Base-by-base conservation (phyloP, 1,284 basidiomycete genomes). In the Mycosarcoma maydis region DNA sequence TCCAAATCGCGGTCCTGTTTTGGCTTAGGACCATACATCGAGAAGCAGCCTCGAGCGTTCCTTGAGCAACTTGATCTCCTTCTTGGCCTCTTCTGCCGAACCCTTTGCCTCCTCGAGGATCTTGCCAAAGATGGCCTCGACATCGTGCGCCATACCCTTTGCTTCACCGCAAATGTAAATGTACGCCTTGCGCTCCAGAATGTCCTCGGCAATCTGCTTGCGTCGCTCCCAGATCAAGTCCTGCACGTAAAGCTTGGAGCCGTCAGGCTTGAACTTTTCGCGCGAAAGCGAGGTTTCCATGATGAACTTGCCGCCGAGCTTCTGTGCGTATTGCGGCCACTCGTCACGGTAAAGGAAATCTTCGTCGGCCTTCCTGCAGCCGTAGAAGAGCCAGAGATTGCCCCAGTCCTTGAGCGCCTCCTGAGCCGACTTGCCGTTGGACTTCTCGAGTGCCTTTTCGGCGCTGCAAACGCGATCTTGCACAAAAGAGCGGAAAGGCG, bases 401-500 rank as follows among this genome's bases (percentile, higher is more conserved):
- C 93, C 95, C 95, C 95, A 98, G 81, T 97, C 94, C 23, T 89
- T 88, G 71, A 98, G 88, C 3, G 92, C 94, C 68, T 94, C 91
- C 5, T 88, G 86, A 68, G 98, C 88, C 1, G 92, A 93, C 69
- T 94, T 91, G 8, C 88, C 86, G 77, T 92, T 72, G 8, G 60
- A 27, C 87, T 96, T 97, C 79, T 94, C 94, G 58, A 92, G 86
- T 1, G 94, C 92, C 76, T 92, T 92, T 67, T 92, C 90, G 14
- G 94, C 95, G 39, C 96, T 89, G 11, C 93, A 93, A 30, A 98
- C 90, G 73, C 95, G 92, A 83, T 98, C 95, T 84, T 98, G 96
- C 7, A 98, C 88, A 82, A 98, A 98, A 2, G 94, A 94, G 61
- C 95, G 91, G 92, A 98, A 98, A 16, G 95, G 95, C 30, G 95